Percentiles rank a stretch among this genome's conserved stretches.
These are phyloP conservation scores for Sanghuangporus weigelae DNA, from an alignment of 1,284 basidiomycete genomes.

Conservation along the genomic window DNA sequence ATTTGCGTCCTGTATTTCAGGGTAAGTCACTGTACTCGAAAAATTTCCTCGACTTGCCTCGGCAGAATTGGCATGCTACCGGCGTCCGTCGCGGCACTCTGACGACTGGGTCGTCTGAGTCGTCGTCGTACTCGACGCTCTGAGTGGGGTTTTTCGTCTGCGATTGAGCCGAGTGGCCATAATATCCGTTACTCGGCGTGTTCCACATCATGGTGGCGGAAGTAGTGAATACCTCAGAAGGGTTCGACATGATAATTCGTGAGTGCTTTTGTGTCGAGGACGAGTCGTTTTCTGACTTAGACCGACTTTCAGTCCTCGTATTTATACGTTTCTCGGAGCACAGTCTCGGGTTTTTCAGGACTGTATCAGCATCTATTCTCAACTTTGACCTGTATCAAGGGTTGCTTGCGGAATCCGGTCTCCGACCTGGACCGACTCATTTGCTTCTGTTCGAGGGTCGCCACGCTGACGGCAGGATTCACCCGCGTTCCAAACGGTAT, in stretches of 20 bases:
- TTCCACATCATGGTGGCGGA: background rate
- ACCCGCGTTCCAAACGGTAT: background rate
- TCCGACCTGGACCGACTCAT: background rate
- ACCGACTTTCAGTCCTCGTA: background rate
- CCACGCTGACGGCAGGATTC: slow-evolving; percentile 3
- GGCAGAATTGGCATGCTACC: slow-evolving; percentile 20
- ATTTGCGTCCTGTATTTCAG: slow-evolving; percentile 14
- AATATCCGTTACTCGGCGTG: background rate
- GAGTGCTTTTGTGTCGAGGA: background rate
- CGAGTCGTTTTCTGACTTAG: background rate
- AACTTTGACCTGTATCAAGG: background rate
- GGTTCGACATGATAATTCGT: background rate
- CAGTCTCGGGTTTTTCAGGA: background rate
- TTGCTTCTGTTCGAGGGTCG: slow-evolving; percentile 2
- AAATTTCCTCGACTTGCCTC: slow-evolving; percentile 8
- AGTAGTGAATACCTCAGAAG: slow-evolving; percentile 3
- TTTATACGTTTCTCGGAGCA: background rate
- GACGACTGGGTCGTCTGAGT: slow-evolving; percentile 9
- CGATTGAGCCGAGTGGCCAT: background rate
- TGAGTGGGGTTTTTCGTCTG: background rate
- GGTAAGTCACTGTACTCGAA: background rate
- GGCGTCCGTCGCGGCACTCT: slow-evolving; percentile 18
- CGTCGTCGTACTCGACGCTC: slow-evolving; percentile 7
- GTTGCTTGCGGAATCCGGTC: background rate
- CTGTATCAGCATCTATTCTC: background rate